Base-by-base conservation (phyloP, 1,139 yeast genomes). In the Lodderomyces parapsilosis region DNA sequence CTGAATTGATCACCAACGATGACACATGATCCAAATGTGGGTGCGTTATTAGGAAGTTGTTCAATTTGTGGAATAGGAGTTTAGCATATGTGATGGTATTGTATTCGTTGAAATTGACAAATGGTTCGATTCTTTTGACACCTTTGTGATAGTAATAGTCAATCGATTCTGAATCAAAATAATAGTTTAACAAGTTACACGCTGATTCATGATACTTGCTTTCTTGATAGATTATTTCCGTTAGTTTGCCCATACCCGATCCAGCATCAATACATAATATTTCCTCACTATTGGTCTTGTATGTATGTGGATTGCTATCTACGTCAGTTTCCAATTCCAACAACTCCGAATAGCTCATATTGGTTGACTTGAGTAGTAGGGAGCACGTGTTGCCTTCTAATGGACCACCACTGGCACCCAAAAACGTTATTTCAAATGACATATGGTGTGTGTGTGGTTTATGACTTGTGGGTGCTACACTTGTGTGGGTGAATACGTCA, bases 341-440 rank as follows among this genome's bases (percentile, higher is more conserved):
- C n/a, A 32, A n/a, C 2, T 68, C 61, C 2, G 51, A 40, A 51
- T 71, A 81, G 0, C 74, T 51, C 1, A 73, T 48, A 3, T 57
- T 47, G 1, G 71, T 55, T 0, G 91, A 83, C 53, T 86, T 85
- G 24, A 89, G 55, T 41, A 89, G 63, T 43, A 81, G 75, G 4
- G 88, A 73, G 49, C 91, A 86, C 3, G 85, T 84, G 17, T 74
- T 66, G 9, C 81, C 79, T 33, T 85, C 91, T 14, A 80, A 58
- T 0, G 94, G 94, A 5, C 96, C 96, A 5, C 96, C 96, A 3
- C 86, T 76, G 13, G 86, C 74, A 4, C 96, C 96, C 45, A 85
- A 62, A 36, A 83, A 76, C 1, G 86, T 80, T 31, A 84, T 54
- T 45, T 62, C 66, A 45, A 62, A 58, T 28, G 49, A 46, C 49